Percentiles rank a stretch among this genome's conserved stretches.
Conservation (phyloP, 2,329 filamentous ascomycete genomes). For the Myriosclerotinia duriaeana region DNA sequence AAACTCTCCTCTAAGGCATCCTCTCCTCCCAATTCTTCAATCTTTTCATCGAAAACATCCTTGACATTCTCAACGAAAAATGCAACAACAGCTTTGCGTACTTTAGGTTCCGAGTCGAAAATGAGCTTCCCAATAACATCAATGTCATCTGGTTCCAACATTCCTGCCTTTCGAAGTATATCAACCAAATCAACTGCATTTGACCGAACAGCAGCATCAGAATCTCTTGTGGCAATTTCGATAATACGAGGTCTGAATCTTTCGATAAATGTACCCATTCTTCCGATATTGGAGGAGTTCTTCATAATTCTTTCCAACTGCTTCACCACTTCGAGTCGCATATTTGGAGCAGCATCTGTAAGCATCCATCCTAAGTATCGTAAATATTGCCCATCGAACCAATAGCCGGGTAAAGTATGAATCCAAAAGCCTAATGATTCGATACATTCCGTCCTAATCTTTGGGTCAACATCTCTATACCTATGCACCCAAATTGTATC, state of each 20-base stretch:
- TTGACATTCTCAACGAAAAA: slow-evolving; percentile 90
- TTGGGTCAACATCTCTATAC: slow-evolving; percentile 89
- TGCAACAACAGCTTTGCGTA: slow-evolving; percentile 82
- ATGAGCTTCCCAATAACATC: slow-evolving; percentile 84
- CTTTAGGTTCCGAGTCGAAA: slow-evolving; percentile 80
- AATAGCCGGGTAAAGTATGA: slow-evolving; percentile 75
- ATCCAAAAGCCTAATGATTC: slow-evolving; percentile 89
- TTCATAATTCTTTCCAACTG: slow-evolving; percentile 80
- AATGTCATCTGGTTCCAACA: slow-evolving; percentile 88
- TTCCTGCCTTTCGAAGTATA: slow-evolving; percentile 74
- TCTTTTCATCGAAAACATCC: slow-evolving; percentile 73
- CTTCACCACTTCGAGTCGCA: slow-evolving; percentile 80
- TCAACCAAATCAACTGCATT: slow-evolving; percentile 80
- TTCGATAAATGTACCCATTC: slow-evolving; percentile 87
- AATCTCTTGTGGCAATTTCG: slow-evolving; percentile 87
- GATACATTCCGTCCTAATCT: slow-evolving; percentile 85
- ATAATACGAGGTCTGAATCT: slow-evolving; percentile 83
- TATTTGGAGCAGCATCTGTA: slow-evolving; percentile 73
- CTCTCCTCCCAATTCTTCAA: slow-evolving; percentile 81
- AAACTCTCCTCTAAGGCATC: slow-evolving; percentile 75
- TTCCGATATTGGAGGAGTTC: slow-evolving; percentile 72
- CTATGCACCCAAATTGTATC: slow-evolving; percentile 92
- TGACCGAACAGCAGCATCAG: slow-evolving; percentile 77
- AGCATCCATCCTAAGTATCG: slow-evolving; percentile 95
- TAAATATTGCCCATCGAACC: slow-evolving; percentile 86